These are phyloP conservation scores for Globisporangium ultimum DNA, from an alignment of 352 stramenopile species.

Conservation along the genomic window DNA sequence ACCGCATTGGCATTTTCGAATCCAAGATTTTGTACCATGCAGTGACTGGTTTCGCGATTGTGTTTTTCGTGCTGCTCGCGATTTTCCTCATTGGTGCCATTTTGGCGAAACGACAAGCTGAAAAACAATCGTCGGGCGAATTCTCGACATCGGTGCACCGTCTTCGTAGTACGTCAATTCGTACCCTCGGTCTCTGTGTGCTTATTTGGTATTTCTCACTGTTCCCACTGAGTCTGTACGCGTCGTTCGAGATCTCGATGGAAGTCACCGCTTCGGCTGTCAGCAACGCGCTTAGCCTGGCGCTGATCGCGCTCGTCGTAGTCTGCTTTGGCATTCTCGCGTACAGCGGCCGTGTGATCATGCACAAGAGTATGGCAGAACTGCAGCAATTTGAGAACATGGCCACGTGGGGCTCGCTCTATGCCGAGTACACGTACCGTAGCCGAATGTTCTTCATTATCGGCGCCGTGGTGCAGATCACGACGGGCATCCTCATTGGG, in stretches of 20 bases:
- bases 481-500: slow-evolving; percentile 50
- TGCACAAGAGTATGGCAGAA: slow-evolving; percentile 49
- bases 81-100: slow-evolving; percentile 49
- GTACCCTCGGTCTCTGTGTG: slow-evolving; percentile 53
- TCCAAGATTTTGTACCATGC: slow-evolving; percentile 36
- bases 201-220: slow-evolving; percentile 67
- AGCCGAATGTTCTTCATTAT: slow-evolving; percentile 68
- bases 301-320: slow-evolving; percentile 40
- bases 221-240: slow-evolving; percentile 58
- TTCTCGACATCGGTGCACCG: slow-evolving; percentile 41
- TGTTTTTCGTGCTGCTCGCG: slow-evolving; percentile 28
- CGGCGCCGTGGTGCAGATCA: slow-evolving; percentile 48
- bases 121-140: slow-evolving; percentile 35
- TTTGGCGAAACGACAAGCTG: slow-evolving; percentile 49
- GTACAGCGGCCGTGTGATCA: slow-evolving; percentile 49
- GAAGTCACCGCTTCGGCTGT: slow-evolving; percentile 33
- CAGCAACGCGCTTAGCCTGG: slow-evolving; percentile 29
- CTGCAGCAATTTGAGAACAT: slow-evolving; percentile 56
- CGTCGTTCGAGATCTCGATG: slow-evolving; percentile 72
- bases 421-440: slow-evolving; percentile 56
- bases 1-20: slow-evolving; percentile 51
- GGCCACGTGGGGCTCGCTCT: slow-evolving; percentile 60
- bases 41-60: slow-evolving; percentile 37
- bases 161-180: slow-evolving; percentile 57
- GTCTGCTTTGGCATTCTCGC: slow-evolving; percentile 47